phyloP scores from a whole-genome alignment of 768 basidiomycete species.

The Pleurotus giganteus region DNA sequence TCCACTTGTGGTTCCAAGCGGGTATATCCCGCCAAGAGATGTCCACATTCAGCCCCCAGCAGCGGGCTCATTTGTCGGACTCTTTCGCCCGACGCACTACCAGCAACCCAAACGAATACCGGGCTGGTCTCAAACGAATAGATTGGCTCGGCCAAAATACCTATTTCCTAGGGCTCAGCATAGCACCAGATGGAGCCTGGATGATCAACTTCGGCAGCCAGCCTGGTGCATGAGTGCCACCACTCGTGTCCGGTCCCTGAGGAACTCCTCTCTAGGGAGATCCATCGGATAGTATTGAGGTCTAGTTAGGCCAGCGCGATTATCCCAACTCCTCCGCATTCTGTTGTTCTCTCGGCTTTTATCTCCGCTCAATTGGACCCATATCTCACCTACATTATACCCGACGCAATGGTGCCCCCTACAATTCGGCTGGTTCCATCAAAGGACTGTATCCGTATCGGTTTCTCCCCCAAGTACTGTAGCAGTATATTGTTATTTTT shows the following conservation, averaged over 20 bases:
- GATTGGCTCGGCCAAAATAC: conserved; percentile 15
- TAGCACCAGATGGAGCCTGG: conserved; percentile 17
- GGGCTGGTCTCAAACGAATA: conserved; percentile 15
- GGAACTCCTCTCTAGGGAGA: not conserved
- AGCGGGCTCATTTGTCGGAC: conserved; percentile 5
- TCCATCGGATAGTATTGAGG: not conserved
- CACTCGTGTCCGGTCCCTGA: not conserved
- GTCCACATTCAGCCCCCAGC: conserved; percentile 5
- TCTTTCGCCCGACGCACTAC: conserved; percentile 14
- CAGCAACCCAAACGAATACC: conserved; percentile 7
- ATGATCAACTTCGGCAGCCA: conserved; percentile 9
- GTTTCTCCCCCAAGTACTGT: not conserved
- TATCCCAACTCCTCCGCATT: too few species aligned
- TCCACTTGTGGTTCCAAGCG: conserved; percentile 14
- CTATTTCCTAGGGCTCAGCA: conserved; percentile 16
- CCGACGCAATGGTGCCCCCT: not conserved
- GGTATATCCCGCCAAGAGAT: conserved; percentile 15
- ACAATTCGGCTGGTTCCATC: not conserved
- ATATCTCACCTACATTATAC: not conserved
- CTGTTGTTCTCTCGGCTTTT: not conserved
- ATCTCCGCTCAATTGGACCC: not conserved
- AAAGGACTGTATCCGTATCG: not conserved
- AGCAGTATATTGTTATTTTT: not conserved
- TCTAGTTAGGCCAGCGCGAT: not conserved
- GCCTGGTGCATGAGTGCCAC: not conserved